Percentiles rank a stretch among this genome's conserved stretches.
Evolutionary conservation across 2,329 filamentous ascomycete species (phyloP).

Genomic region (Fusarium coffeatum): DNA sequence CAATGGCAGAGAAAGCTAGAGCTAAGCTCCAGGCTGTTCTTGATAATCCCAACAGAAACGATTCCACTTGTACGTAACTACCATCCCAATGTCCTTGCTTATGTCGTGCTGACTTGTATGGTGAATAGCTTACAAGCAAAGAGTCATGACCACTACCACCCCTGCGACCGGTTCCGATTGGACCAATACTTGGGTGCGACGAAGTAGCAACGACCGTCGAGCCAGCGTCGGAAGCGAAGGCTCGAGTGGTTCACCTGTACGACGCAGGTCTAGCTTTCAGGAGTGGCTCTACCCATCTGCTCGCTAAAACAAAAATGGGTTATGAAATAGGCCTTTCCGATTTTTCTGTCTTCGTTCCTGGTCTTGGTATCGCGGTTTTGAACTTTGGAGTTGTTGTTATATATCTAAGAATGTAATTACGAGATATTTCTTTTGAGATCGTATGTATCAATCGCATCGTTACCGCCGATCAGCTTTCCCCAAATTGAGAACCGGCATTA

Average conservation of each 20-base stretch:
- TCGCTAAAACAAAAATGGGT: neutral
- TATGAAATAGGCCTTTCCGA: rapidly evolving
- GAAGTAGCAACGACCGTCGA: slow-evolving; percentile 33
- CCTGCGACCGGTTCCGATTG: slow-evolving; percentile 26
- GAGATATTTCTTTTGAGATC: rapidly evolving
- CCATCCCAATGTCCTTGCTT: rapidly evolving
- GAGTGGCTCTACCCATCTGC: slow-evolving; percentile 40
- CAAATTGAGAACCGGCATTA: neutral
- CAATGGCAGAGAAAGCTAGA: slow-evolving; percentile 34
- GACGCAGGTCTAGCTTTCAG: slow-evolving; percentile 34
- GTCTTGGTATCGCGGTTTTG: neutral
- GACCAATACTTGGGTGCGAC: slow-evolving; percentile 30
- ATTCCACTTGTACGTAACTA: slow-evolving; percentile 11
- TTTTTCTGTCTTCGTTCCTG: neutral
- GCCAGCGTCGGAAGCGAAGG: slow-evolving; percentile 32
- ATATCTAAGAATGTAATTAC: neutral
- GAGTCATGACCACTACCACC: slow-evolving; percentile 35
- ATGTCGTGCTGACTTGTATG: neutral
- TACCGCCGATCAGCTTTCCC: rapidly evolving
- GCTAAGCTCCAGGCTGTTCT: slow-evolving; percentile 38
- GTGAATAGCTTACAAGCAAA: slow-evolving; percentile 31
- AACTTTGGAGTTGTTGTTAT: neutral
- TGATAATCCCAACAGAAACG: slow-evolving; percentile 32
- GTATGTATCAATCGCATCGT: neutral
- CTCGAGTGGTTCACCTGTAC: slow-evolving; percentile 15